phyloP scores from a whole-genome alignment of 2,329 filamentous ascomycete genomes.

The Chaetomium strumarium region DNA sequence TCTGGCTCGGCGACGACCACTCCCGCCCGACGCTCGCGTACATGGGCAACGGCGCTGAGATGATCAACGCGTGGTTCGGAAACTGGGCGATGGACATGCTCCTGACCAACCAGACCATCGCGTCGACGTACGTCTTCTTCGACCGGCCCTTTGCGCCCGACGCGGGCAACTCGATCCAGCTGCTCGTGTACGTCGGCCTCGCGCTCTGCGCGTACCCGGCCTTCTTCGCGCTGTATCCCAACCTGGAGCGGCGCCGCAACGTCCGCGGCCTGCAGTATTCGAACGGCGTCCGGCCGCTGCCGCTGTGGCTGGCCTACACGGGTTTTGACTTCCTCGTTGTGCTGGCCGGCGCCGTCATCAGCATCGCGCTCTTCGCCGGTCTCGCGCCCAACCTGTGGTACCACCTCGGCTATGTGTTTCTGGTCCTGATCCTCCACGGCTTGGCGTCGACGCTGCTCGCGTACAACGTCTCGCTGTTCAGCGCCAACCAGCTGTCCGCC shows the following conservation, averaged over 20 bases:
- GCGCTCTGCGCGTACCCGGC: constrained; percentile 73
- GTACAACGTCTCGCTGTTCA: constrained; percentile 77
- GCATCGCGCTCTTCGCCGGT: constrained; percentile 62
- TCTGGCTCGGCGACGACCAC: constrained; percentile 63
- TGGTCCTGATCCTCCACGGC: constrained; percentile 76
- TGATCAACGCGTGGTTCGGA: constrained; percentile 53
- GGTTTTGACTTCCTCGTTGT: constrained; percentile 75
- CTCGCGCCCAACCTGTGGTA: constrained; percentile 62
- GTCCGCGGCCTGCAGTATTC: constrained; percentile 85
- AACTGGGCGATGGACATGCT: constrained; percentile 63
- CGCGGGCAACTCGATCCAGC: constrained; percentile 67
- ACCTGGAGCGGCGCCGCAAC: constrained; percentile 70
- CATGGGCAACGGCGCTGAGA: constrained; percentile 53
- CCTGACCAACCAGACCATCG: constrained; percentile 61
- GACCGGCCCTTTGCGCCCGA: constrained; percentile 65
- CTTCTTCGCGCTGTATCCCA: constrained; percentile 85
- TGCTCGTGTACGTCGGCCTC: constrained; percentile 76
- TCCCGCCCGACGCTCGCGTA: constrained; percentile 65
- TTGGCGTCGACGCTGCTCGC: constrained; percentile 68
- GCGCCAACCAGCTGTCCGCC: constrained; percentile 70
- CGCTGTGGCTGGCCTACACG: constrained; percentile 80
- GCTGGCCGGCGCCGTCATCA: constrained; percentile 58
- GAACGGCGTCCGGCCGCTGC: constrained; percentile 76
- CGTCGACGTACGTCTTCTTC: constrained; percentile 67
- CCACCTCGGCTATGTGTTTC: constrained; percentile 71